Conservation (phyloP, 2,329 filamentous ascomycete genomes). For the Diaporthe helianthi region DNA sequence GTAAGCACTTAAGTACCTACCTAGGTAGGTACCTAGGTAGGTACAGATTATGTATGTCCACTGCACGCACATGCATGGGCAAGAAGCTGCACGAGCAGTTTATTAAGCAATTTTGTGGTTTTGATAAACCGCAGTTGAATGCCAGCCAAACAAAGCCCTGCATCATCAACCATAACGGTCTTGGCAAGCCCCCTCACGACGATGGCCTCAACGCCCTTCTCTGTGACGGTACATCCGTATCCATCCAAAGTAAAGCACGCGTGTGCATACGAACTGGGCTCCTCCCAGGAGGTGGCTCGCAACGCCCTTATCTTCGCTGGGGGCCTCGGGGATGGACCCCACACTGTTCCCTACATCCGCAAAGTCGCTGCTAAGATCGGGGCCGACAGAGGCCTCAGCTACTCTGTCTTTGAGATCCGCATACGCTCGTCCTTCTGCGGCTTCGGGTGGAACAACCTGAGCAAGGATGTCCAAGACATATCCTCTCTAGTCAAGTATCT, state of each 20-base stretch:
- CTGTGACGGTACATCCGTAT: conserved; percentile 41
- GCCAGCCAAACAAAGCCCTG: background rate
- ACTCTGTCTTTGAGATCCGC: conserved; percentile 64
- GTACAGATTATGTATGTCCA: too few species aligned
- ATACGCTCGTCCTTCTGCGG: conserved; percentile 61
- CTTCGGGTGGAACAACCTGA: conserved; percentile 58
- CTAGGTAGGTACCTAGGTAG: too few species aligned
- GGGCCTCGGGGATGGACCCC: conserved; percentile 73
- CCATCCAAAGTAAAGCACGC: conserved; percentile 36
- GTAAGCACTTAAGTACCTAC: too few species aligned
- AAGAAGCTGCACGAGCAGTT: background rate
- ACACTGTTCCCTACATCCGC: conserved; percentile 66
- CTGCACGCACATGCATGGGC: too few species aligned
- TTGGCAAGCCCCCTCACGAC: conserved; percentile 13
- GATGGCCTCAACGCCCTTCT: conserved; percentile 33
- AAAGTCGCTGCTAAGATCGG: conserved; percentile 54
- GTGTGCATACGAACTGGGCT: conserved; percentile 39
- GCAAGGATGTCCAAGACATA: conserved; percentile 61
- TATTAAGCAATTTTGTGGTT: background rate
- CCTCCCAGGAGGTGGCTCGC: conserved; percentile 27
- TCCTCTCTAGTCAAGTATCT: conserved; percentile 61
- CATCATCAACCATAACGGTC: background rate
- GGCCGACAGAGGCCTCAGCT: conserved; percentile 47
- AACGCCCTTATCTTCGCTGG: conserved; percentile 75
- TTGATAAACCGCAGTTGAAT: background rate